Evolutionary conservation across 768 basidiomycete species (phyloP).

Genomic region (Boletus vinaceobasis): DNA sequence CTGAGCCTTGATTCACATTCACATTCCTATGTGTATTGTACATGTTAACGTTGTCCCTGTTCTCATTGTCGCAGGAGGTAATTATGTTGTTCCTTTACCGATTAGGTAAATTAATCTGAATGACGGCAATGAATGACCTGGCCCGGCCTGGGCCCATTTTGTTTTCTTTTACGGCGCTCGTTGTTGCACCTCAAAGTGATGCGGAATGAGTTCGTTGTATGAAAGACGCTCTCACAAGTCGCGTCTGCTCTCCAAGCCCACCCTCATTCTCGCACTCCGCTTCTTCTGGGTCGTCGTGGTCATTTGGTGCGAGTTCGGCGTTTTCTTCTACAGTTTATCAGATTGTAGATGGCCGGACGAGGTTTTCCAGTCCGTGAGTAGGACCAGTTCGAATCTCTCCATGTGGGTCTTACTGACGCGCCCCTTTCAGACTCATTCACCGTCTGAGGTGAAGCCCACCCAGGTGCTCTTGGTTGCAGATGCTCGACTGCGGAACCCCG

Average conservation of each 20-base stretch:
- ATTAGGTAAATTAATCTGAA: constrained; percentile 8
- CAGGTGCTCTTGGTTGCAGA: constrained; percentile 71
- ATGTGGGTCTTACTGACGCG: constrained; percentile 1
- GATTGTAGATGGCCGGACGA: constrained; percentile 58
- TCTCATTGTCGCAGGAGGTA: not conserved
- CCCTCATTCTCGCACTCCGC: constrained; percentile 43
- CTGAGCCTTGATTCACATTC: no score
- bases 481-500: constrained; percentile 51
- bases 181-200: constrained; percentile 15
- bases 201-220: constrained; percentile 27
- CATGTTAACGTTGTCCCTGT: not conserved
- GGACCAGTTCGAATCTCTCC: not conserved
- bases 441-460: constrained; percentile 31
- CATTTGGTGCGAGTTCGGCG: constrained; percentile 63
- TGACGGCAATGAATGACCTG: constrained; percentile 8
- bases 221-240: constrained; percentile 27
- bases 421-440: constrained; percentile 12
- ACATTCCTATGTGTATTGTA: constrained; percentile 20
- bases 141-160: not conserved
- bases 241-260: constrained; percentile 26
- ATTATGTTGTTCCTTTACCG: not conserved
- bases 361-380: constrained; percentile 27
- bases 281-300: constrained; percentile 54
- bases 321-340: constrained; percentile 56
- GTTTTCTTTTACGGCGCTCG: not conserved